Base-by-base conservation (phyloP, 495 filamentous ascomycete genomes). In the Penicillium ochrochloron region DNA sequence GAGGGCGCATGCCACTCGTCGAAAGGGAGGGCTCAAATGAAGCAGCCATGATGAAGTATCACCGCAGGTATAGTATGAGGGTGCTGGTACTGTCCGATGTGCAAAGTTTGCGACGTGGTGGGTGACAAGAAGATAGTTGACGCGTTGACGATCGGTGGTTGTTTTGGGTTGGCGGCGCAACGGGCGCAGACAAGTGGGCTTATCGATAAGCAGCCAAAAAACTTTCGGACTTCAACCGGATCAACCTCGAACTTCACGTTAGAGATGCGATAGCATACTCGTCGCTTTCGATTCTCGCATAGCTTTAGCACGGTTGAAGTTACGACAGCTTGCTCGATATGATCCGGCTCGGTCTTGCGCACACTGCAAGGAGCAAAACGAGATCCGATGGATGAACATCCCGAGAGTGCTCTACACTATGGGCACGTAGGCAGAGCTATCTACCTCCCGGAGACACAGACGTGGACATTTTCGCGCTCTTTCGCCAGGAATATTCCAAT, bases 21-120 rank as follows among this genome's bases (percentile, higher is more conserved):
- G 91, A 93, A 54, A 91, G 79, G 0, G 91, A 90, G 2, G 90
- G 87, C 64, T 96, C 92, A 68, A 94, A 94, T 50, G 85, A 86
- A 11, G 89, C 66, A 62, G 66, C 35, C 68, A 73, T 73, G 21
- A n/a, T 17, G 33, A n/a, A 61, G 6, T 34, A 12, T 21, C 25
- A 29, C 14, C 25, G 8, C 10, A 31, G 21, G 11, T 29, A 50
- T 11, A 29, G 9, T 10, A 34, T 23, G 8, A 25, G 48, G 42
- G 42, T 19, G 39, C 44, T n/a, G 29, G 27, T 56, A 9, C n/a
- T 10, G 35, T 35, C 17, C 27, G 15, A 23, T 39, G 27, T 29
- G 6, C n/a, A 55, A 52, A 31, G 21, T 48, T 35, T 56, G 53
- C 53, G 53, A 23, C 53, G 59, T 54, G 29, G 50, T 42, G 48